A percentile compares a stretch with the other conserved stretches of the same genome.
Conservation (phyloP, 1,284 basidiomycete genomes). For the Microbotryum lychnidis-dioicae region DNA sequence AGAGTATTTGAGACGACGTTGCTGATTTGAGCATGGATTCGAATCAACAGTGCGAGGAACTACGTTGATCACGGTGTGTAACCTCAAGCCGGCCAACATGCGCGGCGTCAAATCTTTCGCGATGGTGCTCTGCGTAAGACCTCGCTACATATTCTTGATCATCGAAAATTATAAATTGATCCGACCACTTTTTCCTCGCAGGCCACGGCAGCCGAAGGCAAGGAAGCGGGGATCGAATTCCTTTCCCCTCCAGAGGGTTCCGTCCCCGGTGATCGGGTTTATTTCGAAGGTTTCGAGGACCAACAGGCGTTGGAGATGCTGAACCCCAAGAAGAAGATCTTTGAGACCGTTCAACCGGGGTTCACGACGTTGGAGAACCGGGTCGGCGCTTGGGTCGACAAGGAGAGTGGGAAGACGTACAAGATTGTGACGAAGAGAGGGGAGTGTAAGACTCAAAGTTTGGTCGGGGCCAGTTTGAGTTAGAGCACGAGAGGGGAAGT, state of each 20-base stretch:
- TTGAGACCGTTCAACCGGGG: constrained; percentile 85
- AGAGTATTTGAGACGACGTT: not conserved
- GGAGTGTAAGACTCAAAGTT: constrained; percentile 66
- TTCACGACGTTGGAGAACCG: constrained; percentile 76
- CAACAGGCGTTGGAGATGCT: constrained; percentile 49
- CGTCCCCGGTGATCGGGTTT: constrained; percentile 81
- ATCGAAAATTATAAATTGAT: not conserved
- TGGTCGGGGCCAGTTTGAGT: constrained; percentile 78
- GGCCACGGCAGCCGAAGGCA: constrained; percentile 60
- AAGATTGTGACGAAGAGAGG: constrained; percentile 78
- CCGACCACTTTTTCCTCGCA: constrained; percentile 36
- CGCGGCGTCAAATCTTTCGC: constrained; percentile 91
- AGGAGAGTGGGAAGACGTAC: constrained; percentile 63
- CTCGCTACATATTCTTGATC: not conserved
- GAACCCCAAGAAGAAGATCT: constrained; percentile 96
- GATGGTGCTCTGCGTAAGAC: constrained; percentile 81
- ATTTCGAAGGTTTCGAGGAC: constrained; percentile 67
- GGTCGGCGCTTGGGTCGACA: constrained; percentile 85
- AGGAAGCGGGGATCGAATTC: constrained; percentile 78
- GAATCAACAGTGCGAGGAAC: constrained; percentile 60
- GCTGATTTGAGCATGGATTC: no score
- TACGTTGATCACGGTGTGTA: constrained; percentile 80
- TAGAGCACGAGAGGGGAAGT: constrained; percentile 42
- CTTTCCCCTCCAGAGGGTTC: constrained; percentile 77
- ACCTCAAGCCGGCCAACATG: constrained; percentile 91